phyloP scores from a whole-genome alignment of 2,329 filamentous ascomycete species.

The Mycosphaerella arachidis region DNA sequence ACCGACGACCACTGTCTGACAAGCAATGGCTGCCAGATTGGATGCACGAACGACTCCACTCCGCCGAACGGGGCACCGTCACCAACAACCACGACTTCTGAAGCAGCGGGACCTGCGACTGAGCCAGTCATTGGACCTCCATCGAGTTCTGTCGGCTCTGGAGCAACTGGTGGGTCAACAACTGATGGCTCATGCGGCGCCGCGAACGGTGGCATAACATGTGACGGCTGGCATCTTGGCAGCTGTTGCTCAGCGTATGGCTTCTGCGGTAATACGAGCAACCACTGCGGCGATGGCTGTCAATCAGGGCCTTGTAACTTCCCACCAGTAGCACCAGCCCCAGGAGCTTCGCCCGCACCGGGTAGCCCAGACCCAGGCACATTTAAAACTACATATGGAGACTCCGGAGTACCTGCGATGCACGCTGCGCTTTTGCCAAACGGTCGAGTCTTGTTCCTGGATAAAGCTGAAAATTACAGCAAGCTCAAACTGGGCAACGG shows the following conservation, averaged over 20 bases:
- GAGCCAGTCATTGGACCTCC: slow-evolving; percentile 28
- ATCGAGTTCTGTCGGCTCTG: slow-evolving; percentile 22
- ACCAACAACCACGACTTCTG: slow-evolving; percentile 15
- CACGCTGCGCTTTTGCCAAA: slow-evolving; percentile 57
- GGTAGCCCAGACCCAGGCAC: slow-evolving; percentile 43
- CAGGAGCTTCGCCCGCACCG: slow-evolving; percentile 44
- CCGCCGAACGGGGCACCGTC: too few relatives aligned
- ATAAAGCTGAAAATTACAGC: slow-evolving; percentile 61
- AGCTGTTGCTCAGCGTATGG: slow-evolving; percentile 56
- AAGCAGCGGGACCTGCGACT: slow-evolving; percentile 8
- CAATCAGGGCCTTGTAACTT: slow-evolving; percentile 51
- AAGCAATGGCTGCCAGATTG: slow-evolving; percentile 38
- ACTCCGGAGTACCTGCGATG: slow-evolving; percentile 60
- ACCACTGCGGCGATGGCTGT: slow-evolving; percentile 51
- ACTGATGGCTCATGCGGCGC: slow-evolving; percentile 53
- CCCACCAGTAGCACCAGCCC: slow-evolving; percentile 37
- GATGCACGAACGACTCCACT: slow-evolving; percentile 26
- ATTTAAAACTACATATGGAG: slow-evolving; percentile 46
- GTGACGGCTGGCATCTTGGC: slow-evolving; percentile 50
- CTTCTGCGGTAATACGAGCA: slow-evolving; percentile 46
- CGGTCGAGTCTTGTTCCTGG: slow-evolving; percentile 55
- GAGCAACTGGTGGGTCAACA: slow-evolving; percentile 36
- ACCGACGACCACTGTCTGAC: slow-evolving; percentile 31
- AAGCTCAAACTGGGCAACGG: slow-evolving; percentile 52
- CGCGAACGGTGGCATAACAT: slow-evolving; percentile 46